Conservation (phyloP, 1,139 yeast species). For the Candida freyschussii region DNA sequence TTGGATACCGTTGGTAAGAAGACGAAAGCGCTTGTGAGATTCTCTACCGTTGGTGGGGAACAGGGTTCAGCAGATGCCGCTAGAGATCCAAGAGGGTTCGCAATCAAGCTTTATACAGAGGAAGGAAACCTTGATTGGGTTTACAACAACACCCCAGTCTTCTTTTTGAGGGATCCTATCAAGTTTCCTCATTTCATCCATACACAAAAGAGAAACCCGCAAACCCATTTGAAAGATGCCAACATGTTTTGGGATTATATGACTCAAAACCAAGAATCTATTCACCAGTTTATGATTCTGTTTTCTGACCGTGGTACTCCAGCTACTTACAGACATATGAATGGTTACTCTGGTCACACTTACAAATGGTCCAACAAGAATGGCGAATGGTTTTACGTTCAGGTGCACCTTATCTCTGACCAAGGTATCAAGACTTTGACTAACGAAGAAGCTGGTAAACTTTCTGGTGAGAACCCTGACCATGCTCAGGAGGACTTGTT, state of each 20-base stretch:
- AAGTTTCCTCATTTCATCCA: conserved; percentile 57
- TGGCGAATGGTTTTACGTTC: conserved; percentile 64
- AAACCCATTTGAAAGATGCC: conserved; percentile 77
- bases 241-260: conserved; percentile 71
- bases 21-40: conserved; percentile 44
- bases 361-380: conserved; percentile 63
- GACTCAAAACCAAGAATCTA: conserved; percentile 56
- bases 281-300: conserved; percentile 58
- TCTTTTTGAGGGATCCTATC: conserved; percentile 55
- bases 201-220: conserved; percentile 71
- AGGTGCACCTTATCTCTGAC: conserved; percentile 56
- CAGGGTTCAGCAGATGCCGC: conserved; percentile 52
- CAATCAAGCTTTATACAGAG: conserved; percentile 53
- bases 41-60: conserved; percentile 60
- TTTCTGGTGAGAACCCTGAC: conserved; percentile 63
- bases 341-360: conserved; percentile 71
- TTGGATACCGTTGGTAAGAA: conserved; percentile 45
- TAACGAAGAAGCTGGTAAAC: conserved; percentile 52
- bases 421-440: conserved; percentile 55
- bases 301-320: conserved; percentile 72
- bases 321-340: conserved; percentile 57
- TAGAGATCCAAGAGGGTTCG: conserved; percentile 57
- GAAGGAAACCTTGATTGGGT: conserved; percentile 61
- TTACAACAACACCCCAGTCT: conserved; percentile 56
- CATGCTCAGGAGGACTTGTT: conserved; percentile 60